These are phyloP conservation scores for Dipodascus albidus DNA, from an alignment of 805 yeast species.

Conservation along the genomic window DNA sequence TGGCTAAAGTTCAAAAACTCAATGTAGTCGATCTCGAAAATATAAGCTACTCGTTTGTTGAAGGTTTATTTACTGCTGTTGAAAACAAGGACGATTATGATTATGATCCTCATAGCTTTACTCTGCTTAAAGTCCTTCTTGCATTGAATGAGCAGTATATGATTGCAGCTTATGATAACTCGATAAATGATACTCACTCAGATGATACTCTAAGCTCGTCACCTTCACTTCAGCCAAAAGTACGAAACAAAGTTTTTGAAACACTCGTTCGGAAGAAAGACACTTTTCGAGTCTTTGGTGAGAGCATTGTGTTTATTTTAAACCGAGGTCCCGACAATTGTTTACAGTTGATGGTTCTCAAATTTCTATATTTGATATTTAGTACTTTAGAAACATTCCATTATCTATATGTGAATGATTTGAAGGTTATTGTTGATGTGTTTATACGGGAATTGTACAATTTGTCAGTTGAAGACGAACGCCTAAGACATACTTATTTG, in stretches of 20 bases:
- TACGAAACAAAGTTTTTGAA: slow-evolving; percentile 40
- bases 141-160: slow-evolving; percentile 82
- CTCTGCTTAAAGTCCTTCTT: slow-evolving; percentile 59
- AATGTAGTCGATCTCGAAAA: slow-evolving; percentile 30
- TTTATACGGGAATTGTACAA: slow-evolving; percentile 69
- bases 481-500: slow-evolving; percentile 56
- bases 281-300: slow-evolving; percentile 45
- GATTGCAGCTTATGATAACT: slow-evolving; percentile 27
- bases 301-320: slow-evolving; percentile 60
- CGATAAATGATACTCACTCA: not conserved
- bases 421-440: slow-evolving; percentile 75
- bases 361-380: slow-evolving; percentile 63
- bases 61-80: slow-evolving; percentile 36
- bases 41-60: slow-evolving; percentile 36
- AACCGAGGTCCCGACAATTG: slow-evolving; percentile 63
- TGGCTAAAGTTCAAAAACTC: slow-evolving; percentile 40
- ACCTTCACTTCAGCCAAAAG: not conserved
- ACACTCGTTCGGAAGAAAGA: slow-evolving; percentile 35
- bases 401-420: slow-evolving; percentile 69
- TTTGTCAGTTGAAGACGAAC: slow-evolving; percentile 46
- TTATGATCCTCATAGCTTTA: slow-evolving; percentile 51
- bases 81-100: slow-evolving; percentile 24
- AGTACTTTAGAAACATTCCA: slow-evolving; percentile 54
- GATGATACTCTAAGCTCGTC: not conserved
- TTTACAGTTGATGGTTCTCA: slow-evolving; percentile 66